phyloP scores from a whole-genome alignment of 345 rosid genomes.

The Boechera retrofracta region DNA sequence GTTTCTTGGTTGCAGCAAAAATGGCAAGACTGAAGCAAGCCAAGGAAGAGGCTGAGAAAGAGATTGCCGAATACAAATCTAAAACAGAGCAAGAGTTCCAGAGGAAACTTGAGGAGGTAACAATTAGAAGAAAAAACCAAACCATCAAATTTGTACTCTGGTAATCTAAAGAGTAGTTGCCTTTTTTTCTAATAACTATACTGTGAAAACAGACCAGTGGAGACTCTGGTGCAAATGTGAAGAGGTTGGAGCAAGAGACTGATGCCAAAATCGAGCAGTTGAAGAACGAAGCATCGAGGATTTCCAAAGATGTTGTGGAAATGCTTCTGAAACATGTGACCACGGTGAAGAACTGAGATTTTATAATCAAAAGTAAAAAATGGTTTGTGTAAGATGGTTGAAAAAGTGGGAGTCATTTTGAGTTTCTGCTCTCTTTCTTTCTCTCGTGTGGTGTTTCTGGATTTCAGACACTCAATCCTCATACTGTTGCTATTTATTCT shows the following conservation, averaged over 20 bases:
- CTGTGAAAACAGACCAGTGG: conserved; percentile 70
- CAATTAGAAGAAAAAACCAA: no score
- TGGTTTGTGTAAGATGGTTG: background rate
- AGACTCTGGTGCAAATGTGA: conserved; percentile 93
- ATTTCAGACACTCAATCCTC: conserved; percentile 18
- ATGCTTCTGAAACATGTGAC: conserved; percentile 93
- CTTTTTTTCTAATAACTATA: background rate
- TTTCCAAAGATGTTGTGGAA: conserved; percentile 73
- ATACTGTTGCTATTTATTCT: conserved; percentile 27
- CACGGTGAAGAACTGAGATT: conserved; percentile 70
- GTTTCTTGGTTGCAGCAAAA: conserved; percentile 57
- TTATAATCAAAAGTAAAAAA: background rate
- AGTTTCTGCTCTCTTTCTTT: conserved; percentile 10
- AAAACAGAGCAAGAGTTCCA: conserved; percentile 82
- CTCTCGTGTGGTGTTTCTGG: conserved; percentile 29
- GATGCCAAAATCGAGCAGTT: conserved; percentile 46
- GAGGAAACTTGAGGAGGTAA: conserved; percentile 82
- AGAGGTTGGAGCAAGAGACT: conserved; percentile 89
- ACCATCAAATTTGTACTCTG: no score
- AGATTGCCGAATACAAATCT: conserved; percentile 72
- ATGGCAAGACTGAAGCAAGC: conserved; percentile 87
- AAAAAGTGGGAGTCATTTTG: conserved; percentile 15
- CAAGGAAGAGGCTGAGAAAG: conserved; percentile 94
- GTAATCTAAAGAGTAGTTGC: background rate
- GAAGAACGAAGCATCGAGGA: conserved; percentile 52